Evolutionary conservation across 306 rosid species (phyloP), one percentile per base, ranked within the genome.

Genomic region (Myrica gale): DNA sequence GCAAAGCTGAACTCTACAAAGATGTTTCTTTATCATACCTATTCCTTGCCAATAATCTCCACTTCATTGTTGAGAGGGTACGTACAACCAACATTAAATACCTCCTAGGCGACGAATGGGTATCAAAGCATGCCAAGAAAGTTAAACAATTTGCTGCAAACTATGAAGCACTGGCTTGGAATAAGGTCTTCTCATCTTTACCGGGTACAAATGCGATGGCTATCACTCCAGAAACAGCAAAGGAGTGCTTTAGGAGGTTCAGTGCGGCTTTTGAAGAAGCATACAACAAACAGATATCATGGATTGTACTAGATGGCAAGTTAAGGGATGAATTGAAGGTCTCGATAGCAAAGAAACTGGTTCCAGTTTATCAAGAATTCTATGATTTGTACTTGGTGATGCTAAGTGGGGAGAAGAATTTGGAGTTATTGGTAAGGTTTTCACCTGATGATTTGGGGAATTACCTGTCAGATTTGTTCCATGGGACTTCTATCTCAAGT

Each of bases 401-500:
- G 47, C 48, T 75, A 41, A 80, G 23, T 39, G 81, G 57, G 54
- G 83, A 85, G 65, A 74, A 21, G 32, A 78, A 87, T 67, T 39
- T 72, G 85, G 77, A 63, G 66, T 19, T 46, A 66, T 65, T 67
- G 41, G 76, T 74, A 23, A 79, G 79, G 66, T 75, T 77, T 69
- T 62, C 85, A 11, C 89, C 92, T 3, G 87, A 88, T 41, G 89
- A 88, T 71, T 46, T 85, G 84, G 84, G 88, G 13, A 88, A 88
- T 39, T 82, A 84, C 83, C 74, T 88, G 83, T 88, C 90, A 1
- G 85, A 86, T 72, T 77, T 85, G 84, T 85, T 85, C 69, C 82
- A 77, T 13, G 87, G 88, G 52, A 50, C 77, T 68, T 76, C 89
- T n/a, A 58, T 39, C 17, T 76, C 77, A 3, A 81, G 69, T 1